Conservation (phyloP, 139 green algal species). For the Asterochloris sp. region DNA sequence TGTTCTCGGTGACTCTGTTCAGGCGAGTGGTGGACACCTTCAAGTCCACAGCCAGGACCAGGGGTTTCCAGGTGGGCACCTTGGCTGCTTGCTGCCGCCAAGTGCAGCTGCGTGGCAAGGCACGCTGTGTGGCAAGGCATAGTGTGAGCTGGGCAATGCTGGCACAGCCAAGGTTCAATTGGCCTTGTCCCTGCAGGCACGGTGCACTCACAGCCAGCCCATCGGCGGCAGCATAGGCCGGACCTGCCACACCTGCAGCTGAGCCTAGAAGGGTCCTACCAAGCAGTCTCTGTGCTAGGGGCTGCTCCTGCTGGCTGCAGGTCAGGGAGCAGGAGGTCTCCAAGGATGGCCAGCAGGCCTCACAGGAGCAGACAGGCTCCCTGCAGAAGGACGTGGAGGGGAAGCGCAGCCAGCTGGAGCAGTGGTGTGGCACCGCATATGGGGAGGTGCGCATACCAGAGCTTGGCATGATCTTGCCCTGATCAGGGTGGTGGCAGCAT, state of each 20-base stretch:
- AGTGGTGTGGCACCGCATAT: constrained; percentile 90
- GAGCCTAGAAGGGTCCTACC: no score
- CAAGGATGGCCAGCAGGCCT: constrained; percentile 18
- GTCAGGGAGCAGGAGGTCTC: constrained; percentile 61
- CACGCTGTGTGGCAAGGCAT: no score
- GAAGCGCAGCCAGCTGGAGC: constrained; percentile 64
- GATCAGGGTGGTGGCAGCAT: neutral
- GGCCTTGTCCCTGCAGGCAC: neutral
- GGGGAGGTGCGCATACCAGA: constrained; percentile 55
- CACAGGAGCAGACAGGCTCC: constrained; percentile 32
- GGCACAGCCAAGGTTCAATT: no score
- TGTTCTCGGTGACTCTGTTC: constrained; percentile 90
- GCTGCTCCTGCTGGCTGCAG: constrained; percentile 18
- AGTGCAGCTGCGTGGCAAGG: neutral
- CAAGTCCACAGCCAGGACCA: constrained; percentile 75
- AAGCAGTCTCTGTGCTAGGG: no score
- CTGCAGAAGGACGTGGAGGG: constrained; percentile 61
- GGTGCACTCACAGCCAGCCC: no score
- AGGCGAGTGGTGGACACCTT: constrained; percentile 87
- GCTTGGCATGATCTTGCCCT: neutral
- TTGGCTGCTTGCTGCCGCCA: neutral
- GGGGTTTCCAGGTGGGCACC: constrained; percentile 77
- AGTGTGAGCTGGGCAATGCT: no score
- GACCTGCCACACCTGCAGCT: no score
- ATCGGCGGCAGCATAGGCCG: no score